Evolutionary conservation across 345 rosid genomes (phyloP).

Genomic region (Dimocarpus longan): DNA sequence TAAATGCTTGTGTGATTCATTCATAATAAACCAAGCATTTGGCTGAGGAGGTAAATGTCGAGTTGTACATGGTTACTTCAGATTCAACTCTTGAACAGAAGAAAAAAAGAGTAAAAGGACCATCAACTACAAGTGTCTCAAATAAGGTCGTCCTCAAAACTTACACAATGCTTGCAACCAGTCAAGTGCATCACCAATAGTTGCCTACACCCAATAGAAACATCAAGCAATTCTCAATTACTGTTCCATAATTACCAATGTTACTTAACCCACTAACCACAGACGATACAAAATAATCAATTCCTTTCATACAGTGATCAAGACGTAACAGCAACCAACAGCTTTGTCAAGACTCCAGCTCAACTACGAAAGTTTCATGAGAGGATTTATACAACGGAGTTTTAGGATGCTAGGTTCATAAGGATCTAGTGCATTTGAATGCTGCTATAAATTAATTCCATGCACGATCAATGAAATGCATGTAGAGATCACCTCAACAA

Average conservation of each 20-base stretch:
- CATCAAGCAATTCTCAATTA: neutral
- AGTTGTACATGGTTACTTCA: too few species aligned
- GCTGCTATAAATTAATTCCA: neutral
- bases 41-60: too few species aligned
- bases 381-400: conserved; percentile 3
- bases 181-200: neutral
- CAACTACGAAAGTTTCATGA: neutral
- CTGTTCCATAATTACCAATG: neutral
- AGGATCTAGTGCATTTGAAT: neutral
- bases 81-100: too few species aligned
- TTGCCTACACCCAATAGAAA: neutral
- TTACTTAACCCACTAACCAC: neutral
- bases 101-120: neutral
- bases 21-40: neutral
- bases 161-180: neutral
- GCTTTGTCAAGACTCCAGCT: neutral
- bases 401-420: neutral
- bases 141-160: neutral
- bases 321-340: neutral
- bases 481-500: neutral
- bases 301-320: neutral
- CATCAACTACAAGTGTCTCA: neutral
- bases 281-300: neutral
- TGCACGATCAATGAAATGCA: neutral
- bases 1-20: neutral